These are phyloP conservation scores for Penicillium egyptiacum DNA, from an alignment of 495 filamentous ascomycete species.

Conservation along the genomic window DNA sequence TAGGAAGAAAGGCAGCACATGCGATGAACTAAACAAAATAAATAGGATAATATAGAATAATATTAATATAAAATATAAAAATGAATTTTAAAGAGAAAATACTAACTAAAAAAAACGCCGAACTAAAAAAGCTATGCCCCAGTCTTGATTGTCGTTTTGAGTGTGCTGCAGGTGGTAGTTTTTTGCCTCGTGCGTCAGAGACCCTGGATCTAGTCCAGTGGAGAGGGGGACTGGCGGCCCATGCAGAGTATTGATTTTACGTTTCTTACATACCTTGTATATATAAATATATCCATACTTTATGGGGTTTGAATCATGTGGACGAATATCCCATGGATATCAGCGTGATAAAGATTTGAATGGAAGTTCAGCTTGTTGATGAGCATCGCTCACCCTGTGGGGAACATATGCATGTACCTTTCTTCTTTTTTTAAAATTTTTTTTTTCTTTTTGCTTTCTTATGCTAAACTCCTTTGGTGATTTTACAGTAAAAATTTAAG, in stretches of 20 bases:
- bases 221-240: conserved; percentile 30
- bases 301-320: too few species aligned
- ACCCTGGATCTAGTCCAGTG: conserved; percentile 33
- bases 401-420: conserved; percentile 1
- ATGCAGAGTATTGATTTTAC: conserved; percentile 19
- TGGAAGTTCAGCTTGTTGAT: too few species aligned
- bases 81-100: conserved; percentile 11
- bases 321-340: too few species aligned
- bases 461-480: not conserved
- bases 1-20: conserved; percentile 17
- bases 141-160: conserved; percentile 34
- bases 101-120: conserved; percentile 9
- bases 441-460: not conserved
- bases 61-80: conserved; percentile 9
- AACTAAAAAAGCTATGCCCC: conserved; percentile 24
- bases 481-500: not conserved
- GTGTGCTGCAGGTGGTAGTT: conserved; percentile 34
- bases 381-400: conserved; percentile 1
- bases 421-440: not conserved
- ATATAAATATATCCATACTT: too few species aligned
- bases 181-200: conserved; percentile 40
- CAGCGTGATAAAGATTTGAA: too few species aligned
- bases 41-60: conserved; percentile 15
- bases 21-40: conserved; percentile 10
- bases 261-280: not conserved